Evolutionary conservation across 805 yeast species (phyloP).

Genomic region (Candida alai): DNA sequence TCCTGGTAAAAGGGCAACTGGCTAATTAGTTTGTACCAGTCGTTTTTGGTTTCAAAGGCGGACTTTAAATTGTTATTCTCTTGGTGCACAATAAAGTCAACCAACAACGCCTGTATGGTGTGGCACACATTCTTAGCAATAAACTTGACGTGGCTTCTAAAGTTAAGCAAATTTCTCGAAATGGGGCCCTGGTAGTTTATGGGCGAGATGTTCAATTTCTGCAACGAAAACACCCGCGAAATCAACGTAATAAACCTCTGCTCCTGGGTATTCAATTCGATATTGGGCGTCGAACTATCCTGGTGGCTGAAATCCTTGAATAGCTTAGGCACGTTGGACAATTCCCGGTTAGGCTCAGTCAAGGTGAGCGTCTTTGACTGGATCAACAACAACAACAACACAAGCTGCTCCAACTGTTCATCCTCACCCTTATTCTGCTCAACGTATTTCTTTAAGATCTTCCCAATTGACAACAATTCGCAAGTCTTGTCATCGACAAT

Average conservation of each 20-base stretch:
- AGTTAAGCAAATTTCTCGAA: constrained; percentile 60
- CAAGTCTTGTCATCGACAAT: constrained; percentile 39
- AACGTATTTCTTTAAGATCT: constrained; percentile 35
- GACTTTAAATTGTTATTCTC: constrained; percentile 47
- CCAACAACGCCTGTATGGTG: constrained; percentile 47
- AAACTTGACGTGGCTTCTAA: constrained; percentile 60
- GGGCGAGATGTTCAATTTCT: constrained; percentile 36
- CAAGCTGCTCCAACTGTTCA: constrained; percentile 35
- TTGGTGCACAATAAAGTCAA: constrained; percentile 47
- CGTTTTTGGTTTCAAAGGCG: constrained; percentile 32
- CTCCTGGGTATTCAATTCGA: constrained; percentile 35
- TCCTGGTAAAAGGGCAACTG: constrained; percentile 58
- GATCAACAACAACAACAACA: constrained; percentile 46
- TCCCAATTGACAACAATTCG: constrained; percentile 51
- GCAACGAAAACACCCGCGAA: constrained; percentile 36
- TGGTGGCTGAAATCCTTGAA: constrained; percentile 21
- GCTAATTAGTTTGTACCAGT: constrained; percentile 57
- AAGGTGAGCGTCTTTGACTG: constrained; percentile 35
- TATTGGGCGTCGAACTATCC: constrained; percentile 3
- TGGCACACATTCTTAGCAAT: constrained; percentile 49
- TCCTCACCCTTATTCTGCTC: constrained; percentile 14
- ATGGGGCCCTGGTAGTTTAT: constrained; percentile 65
- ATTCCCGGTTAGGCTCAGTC: constrained; percentile 33
- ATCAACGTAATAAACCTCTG: constrained; percentile 25
- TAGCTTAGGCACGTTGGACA: constrained; percentile 27